Evolutionary conservation across 2,329 filamentous ascomycete genomes (phyloP), one percentile per base, ranked within the genome.

Genomic region (Penicillium sp.): DNA sequence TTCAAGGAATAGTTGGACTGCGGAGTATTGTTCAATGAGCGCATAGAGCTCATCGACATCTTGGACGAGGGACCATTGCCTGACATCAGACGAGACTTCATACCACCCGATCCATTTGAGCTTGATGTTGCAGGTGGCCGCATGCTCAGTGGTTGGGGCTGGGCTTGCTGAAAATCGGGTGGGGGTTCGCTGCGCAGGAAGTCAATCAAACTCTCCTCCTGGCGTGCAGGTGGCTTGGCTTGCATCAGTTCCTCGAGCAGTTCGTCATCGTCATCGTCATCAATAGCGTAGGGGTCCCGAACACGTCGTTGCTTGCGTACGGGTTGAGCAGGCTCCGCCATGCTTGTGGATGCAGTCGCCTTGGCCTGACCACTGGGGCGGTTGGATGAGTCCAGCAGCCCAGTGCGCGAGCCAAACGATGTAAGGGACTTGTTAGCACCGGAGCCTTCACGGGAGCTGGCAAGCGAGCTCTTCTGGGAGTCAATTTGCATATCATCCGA

Each of bases 221-320:
- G 67, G n/a, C 73, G 70, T 43, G 39, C 19, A 41, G 68, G 63
- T 9, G 70, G 71, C 52, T 74, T 71, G n/a, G 67, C 57, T 27
- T 65, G 62, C 3, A 66, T 56, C 14, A 67, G 50, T 48, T 63
- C 59, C 33, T 80, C 73, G 21, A 82, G 71, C 29, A 85, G 79
- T 1, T 86, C 82, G 55, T 91, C 88, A 65, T 87, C 90, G 52
- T 79, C 78, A 29, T 86, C 80, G 22, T 66, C 65, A 68, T 97
- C 93, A 61, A 98, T 91, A n/a, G 92, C 91, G 64, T 98, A 98
- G 0, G 93, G 95, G 68, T 99, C 95, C 55, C 85, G 90, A 51
- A 92, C 86, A 27, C 91, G 86, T 46, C 88, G 85, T 45, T 88
- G 90, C 68, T 90, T 96, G 53, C 90, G 85, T 65, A 85, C 84